Evolutionary conservation across 2,329 filamentous ascomycete genomes (phyloP).

Genomic region (Podosphaera leucotricha): DNA sequence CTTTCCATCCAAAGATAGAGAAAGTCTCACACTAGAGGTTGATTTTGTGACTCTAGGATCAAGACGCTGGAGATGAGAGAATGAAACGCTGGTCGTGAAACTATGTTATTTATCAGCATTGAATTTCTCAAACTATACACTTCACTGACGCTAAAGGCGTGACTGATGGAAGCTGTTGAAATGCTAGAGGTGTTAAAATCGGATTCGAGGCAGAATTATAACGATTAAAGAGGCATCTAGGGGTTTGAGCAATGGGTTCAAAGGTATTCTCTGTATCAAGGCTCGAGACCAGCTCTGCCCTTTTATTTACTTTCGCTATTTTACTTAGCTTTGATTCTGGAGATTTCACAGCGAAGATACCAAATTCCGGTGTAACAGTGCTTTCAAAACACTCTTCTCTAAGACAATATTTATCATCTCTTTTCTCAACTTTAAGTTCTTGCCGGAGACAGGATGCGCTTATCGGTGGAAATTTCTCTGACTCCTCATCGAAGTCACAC

Average conservation of each 20-base stretch:
- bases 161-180: constrained; percentile 11
- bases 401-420: background rate
- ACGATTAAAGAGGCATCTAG: constrained; percentile 23
- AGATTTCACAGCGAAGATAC: constrained; percentile 1
- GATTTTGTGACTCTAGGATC: constrained; percentile 6
- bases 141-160: constrained; percentile 23
- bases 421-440: constrained; percentile 3
- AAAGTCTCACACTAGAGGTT: constrained; percentile 37
- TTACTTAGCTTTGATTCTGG: constrained; percentile 2
- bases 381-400: background rate
- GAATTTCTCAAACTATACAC: background rate
- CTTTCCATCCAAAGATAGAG: constrained; percentile 69
- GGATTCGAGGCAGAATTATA: constrained; percentile 28
- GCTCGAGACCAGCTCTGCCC: constrained; percentile 5
- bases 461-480: constrained; percentile 3
- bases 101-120: constrained; percentile 3
- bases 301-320: constrained; percentile 3
- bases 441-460: constrained; percentile 4
- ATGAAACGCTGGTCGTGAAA: constrained; percentile 8
- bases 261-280: constrained; percentile 5
- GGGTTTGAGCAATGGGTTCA: constrained; percentile 14
- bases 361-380: background rate
- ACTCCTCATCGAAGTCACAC: constrained; percentile 3
- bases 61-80: constrained; percentile 14
- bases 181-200: constrained; percentile 23